Conservation (phyloP, 2,329 filamentous ascomycete species). For the Aspergillus tanneri region DNA sequence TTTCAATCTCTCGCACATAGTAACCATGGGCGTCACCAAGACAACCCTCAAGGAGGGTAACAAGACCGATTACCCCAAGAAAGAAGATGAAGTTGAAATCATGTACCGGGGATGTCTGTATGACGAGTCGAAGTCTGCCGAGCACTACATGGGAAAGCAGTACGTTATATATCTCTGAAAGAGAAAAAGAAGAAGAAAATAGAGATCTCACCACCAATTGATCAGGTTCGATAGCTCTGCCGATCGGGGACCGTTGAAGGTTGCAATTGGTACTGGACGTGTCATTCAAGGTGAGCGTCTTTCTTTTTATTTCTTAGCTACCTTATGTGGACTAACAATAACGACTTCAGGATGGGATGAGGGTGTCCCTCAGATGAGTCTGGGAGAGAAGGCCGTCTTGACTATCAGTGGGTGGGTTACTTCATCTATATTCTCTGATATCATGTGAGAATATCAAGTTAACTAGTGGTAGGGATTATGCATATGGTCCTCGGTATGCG, state of each 20-base stretch:
- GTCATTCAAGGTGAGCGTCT: slow-evolving; percentile 75
- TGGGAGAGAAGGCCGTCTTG: slow-evolving; percentile 85
- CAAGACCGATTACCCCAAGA: slow-evolving; percentile 58
- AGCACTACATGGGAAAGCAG: slow-evolving; percentile 70
- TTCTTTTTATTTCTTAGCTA: not conserved
- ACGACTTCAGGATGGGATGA: slow-evolving; percentile 71
- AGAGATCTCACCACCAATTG: too few relatives aligned
- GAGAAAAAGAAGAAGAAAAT: too few relatives aligned
- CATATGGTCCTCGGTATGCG: slow-evolving; percentile 44
- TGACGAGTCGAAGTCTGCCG: slow-evolving; percentile 60
- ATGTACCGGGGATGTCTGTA: slow-evolving; percentile 89
- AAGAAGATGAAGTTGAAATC: slow-evolving; percentile 75
- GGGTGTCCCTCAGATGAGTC: slow-evolving; percentile 78
- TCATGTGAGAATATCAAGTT: slow-evolving; percentile 1
- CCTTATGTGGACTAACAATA: not conserved
- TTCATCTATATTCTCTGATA: not conserved
- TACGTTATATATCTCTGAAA: slow-evolving; percentile 53
- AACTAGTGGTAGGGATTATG: slow-evolving; percentile 35
- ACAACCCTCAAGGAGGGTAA: slow-evolving; percentile 61
- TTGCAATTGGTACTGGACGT: slow-evolving; percentile 74
- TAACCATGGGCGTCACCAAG: slow-evolving; percentile 71
- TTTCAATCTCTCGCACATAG: not conserved
- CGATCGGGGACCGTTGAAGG: slow-evolving; percentile 72
- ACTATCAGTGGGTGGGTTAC: slow-evolving; percentile 73
- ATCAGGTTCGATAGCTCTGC: slow-evolving; percentile 81